Evolutionary conservation across 139 green algal species (phyloP).

Genomic region (Picochlorum sp.): DNA sequence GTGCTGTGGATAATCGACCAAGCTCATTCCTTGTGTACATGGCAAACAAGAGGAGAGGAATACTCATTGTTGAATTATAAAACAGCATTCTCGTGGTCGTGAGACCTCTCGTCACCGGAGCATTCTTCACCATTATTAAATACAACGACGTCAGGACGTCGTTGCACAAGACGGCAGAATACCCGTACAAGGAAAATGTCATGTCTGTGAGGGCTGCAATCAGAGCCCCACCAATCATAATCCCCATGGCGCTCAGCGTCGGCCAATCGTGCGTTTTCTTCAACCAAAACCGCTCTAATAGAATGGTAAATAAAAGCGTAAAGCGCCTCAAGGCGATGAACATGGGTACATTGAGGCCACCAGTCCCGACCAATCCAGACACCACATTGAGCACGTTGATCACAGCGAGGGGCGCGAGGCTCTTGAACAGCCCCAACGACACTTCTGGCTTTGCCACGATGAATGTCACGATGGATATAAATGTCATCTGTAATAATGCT

Average conservation of each 20-base stretch:
- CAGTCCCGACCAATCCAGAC: slow-evolving; percentile 51
- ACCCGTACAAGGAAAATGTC: slow-evolving; percentile 50
- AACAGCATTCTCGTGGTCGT: slow-evolving; percentile 34
- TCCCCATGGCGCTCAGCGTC: slow-evolving; percentile 37
- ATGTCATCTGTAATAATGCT: slow-evolving; percentile 51
- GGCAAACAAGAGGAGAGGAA: slow-evolving; percentile 23
- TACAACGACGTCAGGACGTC: slow-evolving; percentile 57
- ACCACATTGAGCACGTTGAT: slow-evolving; percentile 63
- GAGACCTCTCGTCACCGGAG: slow-evolving; percentile 26
- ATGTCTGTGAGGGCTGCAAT: slow-evolving; percentile 57
- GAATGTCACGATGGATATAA: slow-evolving; percentile 50
- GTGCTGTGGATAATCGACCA: slow-evolving; percentile 2
- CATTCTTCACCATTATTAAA: slow-evolving; percentile 65
- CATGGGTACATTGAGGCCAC: slow-evolving; percentile 63
- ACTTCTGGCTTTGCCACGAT: slow-evolving; percentile 35
- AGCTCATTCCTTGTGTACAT: slow-evolving; percentile 12
- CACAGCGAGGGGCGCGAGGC: slow-evolving; percentile 39
- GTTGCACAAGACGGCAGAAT: slow-evolving; percentile 53
- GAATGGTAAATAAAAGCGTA: slow-evolving; percentile 59
- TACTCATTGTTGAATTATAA: slow-evolving; percentile 31
- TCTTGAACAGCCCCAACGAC: slow-evolving; percentile 16
- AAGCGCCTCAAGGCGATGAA: slow-evolving; percentile 68
- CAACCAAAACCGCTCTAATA: slow-evolving; percentile 47
- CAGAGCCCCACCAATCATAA: slow-evolving; percentile 57
- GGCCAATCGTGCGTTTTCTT: slow-evolving; percentile 44